Percentiles rank a stretch among this genome's conserved stretches.
Conservation (phyloP, 73 alveolate genomes). For the Paramecium tetraurelia region DNA sequence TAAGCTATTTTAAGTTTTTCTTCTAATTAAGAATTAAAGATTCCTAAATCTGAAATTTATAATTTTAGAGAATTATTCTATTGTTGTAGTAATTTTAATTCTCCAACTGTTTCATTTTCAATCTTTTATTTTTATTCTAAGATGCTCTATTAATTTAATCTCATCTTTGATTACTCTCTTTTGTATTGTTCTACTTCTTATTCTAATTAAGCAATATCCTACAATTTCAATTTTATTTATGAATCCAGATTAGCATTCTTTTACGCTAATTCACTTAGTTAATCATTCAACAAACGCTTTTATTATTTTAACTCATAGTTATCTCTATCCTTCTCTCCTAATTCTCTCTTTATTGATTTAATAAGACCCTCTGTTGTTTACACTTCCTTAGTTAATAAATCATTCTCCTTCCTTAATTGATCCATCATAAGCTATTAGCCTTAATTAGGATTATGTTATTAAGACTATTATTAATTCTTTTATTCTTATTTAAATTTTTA, state of each 20-base stretch:
- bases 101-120: not conserved
- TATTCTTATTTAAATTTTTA: not conserved
- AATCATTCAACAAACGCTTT: not conserved
- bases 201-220: not conserved
- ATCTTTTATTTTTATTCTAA: not conserved
- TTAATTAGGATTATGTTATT: not conserved
- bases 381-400: not conserved
- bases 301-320: slow-evolving; percentile 5
- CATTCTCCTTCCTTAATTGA: slow-evolving; percentile 6
- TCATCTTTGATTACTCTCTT: not conserved
- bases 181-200: not conserved
- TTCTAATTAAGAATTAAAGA: not conserved
- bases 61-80: not conserved
- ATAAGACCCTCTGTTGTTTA: slow-evolving; percentile 1
- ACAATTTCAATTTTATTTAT: not conserved
- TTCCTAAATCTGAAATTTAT: not conserved
- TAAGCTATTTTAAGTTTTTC: not conserved
- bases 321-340: slow-evolving; percentile 33
- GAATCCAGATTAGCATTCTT: slow-evolving; percentile 13
- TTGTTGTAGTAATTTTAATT: not conserved
- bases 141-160: not conserved
- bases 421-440: not conserved
- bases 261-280: not conserved
- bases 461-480: not conserved
- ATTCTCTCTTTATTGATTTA: not conserved